Evolutionary conservation across 2,329 filamentous ascomycete genomes (phyloP).

Genomic region (Acrocalymma vagum): DNA sequence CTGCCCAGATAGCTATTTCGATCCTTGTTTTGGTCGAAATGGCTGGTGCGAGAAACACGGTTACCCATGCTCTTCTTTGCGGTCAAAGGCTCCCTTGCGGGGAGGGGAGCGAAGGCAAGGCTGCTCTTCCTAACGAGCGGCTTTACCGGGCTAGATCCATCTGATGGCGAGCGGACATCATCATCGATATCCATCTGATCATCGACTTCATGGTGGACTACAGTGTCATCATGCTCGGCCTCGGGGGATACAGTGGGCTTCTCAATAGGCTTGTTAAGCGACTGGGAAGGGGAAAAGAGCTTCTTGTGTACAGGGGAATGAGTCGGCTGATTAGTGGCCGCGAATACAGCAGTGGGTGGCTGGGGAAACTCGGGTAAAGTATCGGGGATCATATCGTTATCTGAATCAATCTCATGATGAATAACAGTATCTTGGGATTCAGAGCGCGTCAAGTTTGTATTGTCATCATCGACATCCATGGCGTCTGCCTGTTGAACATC

Average conservation of each 20-base stretch:
- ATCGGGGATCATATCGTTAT: slow-evolving; percentile 16
- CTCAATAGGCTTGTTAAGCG: slow-evolving; percentile 27
- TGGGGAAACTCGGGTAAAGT: slow-evolving; percentile 30
- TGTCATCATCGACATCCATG: slow-evolving; percentile 44
- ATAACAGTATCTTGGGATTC: slow-evolving; percentile 34
- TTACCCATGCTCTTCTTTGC: slow-evolving; percentile 83
- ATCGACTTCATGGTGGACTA: slow-evolving; percentile 40
- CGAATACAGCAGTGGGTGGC: slow-evolving; percentile 32
- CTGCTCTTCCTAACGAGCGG: slow-evolving; percentile 90
- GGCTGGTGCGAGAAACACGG: slow-evolving; percentile 77
- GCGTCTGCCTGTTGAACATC: slow-evolving; percentile 28
- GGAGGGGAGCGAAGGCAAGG: slow-evolving; percentile 90
- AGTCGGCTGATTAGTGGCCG: slow-evolving; percentile 28
- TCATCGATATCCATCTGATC: slow-evolving; percentile 58
- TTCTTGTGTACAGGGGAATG: slow-evolving; percentile 33
- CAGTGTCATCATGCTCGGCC: slow-evolving; percentile 34
- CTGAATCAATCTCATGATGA: slow-evolving; percentile 29
- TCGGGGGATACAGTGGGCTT: slow-evolving; percentile 32
- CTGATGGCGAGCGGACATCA: slow-evolving; percentile 69
- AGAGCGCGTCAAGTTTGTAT: slow-evolving; percentile 27
- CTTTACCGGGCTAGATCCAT: slow-evolving; percentile 77
- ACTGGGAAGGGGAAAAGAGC: slow-evolving; percentile 23
- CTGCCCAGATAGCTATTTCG: slow-evolving; percentile 78
- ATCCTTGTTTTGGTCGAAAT: slow-evolving; percentile 70
- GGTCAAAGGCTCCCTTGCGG: slow-evolving; percentile 85